Evolutionary conservation across 2,329 filamentous ascomycete genomes (phyloP).

Genomic region (Cladosporium sp.): DNA sequence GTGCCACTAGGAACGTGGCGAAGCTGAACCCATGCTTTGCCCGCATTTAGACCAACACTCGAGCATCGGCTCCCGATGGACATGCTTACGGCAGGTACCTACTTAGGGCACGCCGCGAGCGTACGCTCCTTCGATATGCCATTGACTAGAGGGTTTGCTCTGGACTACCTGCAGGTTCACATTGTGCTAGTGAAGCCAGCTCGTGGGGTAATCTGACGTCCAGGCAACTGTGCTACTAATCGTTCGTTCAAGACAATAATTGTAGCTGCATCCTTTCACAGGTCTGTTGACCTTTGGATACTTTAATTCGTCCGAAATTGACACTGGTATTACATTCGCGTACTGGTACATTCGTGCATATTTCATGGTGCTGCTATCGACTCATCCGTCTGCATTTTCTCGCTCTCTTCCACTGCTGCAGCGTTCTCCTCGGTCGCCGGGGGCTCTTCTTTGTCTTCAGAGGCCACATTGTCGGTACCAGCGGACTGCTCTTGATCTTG

Average conservation of each 20-base stretch:
- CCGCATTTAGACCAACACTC: background rate
- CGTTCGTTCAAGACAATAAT: too few relatives aligned
- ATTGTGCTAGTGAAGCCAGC: too few relatives aligned
- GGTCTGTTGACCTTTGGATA: too few relatives aligned
- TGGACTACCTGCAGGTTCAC: too few relatives aligned
- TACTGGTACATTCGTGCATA: background rate
- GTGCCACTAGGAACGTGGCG: background rate
- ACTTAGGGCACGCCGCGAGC: too few relatives aligned
- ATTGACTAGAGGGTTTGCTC: too few relatives aligned
- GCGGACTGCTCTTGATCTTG: background rate
- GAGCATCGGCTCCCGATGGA: background rate
- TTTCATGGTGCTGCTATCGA: constrained; percentile 1
- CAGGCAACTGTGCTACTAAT: too few relatives aligned
- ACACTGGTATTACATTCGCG: background rate
- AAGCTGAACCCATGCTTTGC: background rate
- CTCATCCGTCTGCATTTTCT: constrained; percentile 4
- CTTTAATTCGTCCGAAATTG: too few relatives aligned
- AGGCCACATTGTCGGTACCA: background rate
- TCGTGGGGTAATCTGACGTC: too few relatives aligned
- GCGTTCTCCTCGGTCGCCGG: background rate
- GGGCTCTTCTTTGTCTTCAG: background rate
- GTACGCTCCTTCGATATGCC: too few relatives aligned
- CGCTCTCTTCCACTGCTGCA: background rate
- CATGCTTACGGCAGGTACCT: background rate
- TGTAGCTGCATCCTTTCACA: too few relatives aligned